A percentile compares a stretch with the other conserved stretches of the same genome.
phyloP scores from a whole-genome alignment of 2,329 filamentous ascomycete genomes.

The Tolypocladium tundrense region DNA sequence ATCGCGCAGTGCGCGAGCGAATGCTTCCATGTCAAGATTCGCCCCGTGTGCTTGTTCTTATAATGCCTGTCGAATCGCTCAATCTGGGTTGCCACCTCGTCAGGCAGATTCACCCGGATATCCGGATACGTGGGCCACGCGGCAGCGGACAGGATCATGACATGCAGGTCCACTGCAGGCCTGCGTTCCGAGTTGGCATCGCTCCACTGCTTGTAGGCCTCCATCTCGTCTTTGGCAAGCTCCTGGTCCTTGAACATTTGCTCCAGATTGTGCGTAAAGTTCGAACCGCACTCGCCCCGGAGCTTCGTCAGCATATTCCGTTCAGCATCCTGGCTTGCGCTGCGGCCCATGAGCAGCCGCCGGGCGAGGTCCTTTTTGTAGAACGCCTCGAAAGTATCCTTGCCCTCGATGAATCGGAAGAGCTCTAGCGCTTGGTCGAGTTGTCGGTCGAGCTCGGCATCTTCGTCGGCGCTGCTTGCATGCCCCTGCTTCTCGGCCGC shows the following conservation, averaged over 20 bases:
- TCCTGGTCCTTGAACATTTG: slow-evolving; percentile 99
- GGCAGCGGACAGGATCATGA: slow-evolving; percentile 82
- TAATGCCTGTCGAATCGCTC: slow-evolving; percentile 79
- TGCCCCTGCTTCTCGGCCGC: slow-evolving; percentile 52
- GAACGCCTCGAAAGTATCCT: slow-evolving; percentile 96
- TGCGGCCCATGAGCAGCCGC: slow-evolving; percentile 80
- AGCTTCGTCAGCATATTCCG: slow-evolving; percentile 88
- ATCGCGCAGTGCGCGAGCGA: slow-evolving; percentile 84
- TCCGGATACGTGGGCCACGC: slow-evolving; percentile 92
- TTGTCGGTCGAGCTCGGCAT: slow-evolving; percentile 83
- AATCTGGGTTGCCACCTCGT: slow-evolving; percentile 64
- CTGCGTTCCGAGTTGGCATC: slow-evolving; percentile 39
- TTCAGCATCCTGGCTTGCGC: slow-evolving; percentile 90
- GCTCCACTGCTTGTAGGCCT: slow-evolving; percentile 66
- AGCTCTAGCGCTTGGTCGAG: slow-evolving; percentile 87
- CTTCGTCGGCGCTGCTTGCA: slow-evolving; percentile 69
- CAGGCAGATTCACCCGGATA: slow-evolving; percentile 58
- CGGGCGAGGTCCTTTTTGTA: slow-evolving; percentile 97
- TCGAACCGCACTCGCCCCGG: slow-evolving; percentile 85
- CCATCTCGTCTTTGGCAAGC: slow-evolving; percentile 84
- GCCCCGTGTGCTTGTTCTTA: slow-evolving; percentile 77
- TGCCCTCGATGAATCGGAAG: slow-evolving; percentile 94
- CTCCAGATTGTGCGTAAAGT: slow-evolving; percentile 94
- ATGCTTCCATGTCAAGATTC: slow-evolving; percentile 86
- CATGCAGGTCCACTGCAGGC: slow-evolving; percentile 53